Conservation (phyloP, 768 basidiomycete species). For the Mycena galericulata region DNA sequence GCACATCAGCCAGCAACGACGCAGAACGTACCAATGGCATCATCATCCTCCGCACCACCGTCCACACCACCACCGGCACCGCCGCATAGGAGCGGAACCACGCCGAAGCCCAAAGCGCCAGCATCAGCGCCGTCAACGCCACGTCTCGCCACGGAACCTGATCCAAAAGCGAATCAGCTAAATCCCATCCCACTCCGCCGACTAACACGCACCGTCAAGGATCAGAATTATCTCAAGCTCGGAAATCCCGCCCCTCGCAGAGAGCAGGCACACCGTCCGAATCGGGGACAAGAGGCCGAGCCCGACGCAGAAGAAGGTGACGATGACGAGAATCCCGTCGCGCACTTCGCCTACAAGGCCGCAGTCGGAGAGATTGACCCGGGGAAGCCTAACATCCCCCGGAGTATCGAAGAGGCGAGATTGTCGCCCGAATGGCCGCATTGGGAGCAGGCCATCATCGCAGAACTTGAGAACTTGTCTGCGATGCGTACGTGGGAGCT, state of each 20-base stretch:
- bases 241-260: neutral
- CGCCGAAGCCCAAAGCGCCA: neutral
- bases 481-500: neutral
- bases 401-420: neutral
- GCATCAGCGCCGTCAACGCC: neutral
- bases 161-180: neutral
- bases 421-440: neutral
- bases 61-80: neutral
- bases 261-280: neutral
- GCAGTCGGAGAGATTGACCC: neutral
- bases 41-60: neutral
- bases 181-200: neutral
- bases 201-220: neutral
- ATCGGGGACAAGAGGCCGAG: neutral
- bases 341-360: neutral
- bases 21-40: neutral
- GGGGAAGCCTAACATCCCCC: neutral
- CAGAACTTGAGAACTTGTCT: neutral
- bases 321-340: neutral
- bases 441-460: conserved; percentile 1
- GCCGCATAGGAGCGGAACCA: neutral
- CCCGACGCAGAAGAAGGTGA: neutral
- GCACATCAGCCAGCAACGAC: neutral
- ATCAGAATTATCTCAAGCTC: conserved; percentile 5
- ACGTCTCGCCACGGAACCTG: neutral